Base-by-base conservation (phyloP, 2,329 filamentous ascomycete species). In the Fusarium sp. region DNA sequence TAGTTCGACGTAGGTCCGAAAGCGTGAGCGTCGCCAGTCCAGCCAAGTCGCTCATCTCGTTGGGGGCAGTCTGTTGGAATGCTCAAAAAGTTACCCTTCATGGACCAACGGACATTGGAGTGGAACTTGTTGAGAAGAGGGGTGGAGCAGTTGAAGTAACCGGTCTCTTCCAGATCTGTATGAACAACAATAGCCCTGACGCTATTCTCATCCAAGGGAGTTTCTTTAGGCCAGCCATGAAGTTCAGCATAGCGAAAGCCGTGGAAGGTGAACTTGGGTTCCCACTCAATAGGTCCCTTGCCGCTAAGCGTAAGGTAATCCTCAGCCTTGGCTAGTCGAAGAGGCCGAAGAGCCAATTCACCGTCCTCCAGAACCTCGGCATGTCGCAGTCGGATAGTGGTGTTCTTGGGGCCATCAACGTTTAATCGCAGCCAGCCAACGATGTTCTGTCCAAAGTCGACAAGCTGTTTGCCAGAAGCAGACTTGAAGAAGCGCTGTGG, bases 401-500 rank as follows among this genome's bases (percentile, higher is more conserved):
- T 81, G 3, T 83, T 84, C 6, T 78, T 76, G 0, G 82, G 80
- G 0, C 82, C 85, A 39, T 70, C 71, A 4, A 85, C 77, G 0
- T 79, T 76, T 11, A 90, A 64, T 6, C 80, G 79, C 3, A 89
- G 65, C 75, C 83, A 83, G 0, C 89, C 89, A 2, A 89, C 88
- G 0, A 90, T 78, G 66, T 90, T 90, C 73, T 90, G 88, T 1
- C 88, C 88, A 75, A 90, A 90, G 68, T 90, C 80, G n/a, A 89
- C 63, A 6, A 89, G 77, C 0, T 79, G 83, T 68, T 86, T 87
- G 2, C 86, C 85, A 0, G 83, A 83, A 0, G 81, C 79, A 0
- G 5, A 72, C 68, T 76, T 79, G 60, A 85, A 85, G 64, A 81
- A 83, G 76, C 78, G 15, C 83, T 70, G 54, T 15, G 75, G 82